These are phyloP conservation scores for Penicillium sp. DNA, from an alignment of 2,329 filamentous ascomycete species.

Conservation along the genomic window DNA sequence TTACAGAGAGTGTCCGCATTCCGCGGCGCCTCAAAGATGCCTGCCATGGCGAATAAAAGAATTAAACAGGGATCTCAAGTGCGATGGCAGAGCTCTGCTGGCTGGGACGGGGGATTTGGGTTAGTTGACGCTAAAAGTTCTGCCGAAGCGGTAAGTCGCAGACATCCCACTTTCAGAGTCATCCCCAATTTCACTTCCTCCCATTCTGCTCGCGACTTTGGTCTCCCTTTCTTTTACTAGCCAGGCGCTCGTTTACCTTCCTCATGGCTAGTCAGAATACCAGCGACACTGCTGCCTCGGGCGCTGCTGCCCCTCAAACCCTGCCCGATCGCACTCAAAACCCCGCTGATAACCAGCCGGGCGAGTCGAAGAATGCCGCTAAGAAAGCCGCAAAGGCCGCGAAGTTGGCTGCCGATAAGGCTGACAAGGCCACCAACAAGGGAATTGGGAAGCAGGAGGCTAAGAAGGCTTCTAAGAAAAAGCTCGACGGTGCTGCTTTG, in stretches of 20 bases:
- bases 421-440: slow-evolving; percentile 34
- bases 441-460: slow-evolving; percentile 44
- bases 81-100: slow-evolving; percentile 32
- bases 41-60: slow-evolving; percentile 64
- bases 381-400: slow-evolving; percentile 52
- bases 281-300: slow-evolving; percentile 27
- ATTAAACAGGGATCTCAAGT: slow-evolving; percentile 22
- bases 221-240: slow-evolving; percentile 18
- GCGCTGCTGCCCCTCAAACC: slow-evolving; percentile 30
- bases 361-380: slow-evolving; percentile 40
- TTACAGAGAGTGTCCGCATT: slow-evolving; percentile 86
- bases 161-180: slow-evolving; percentile 41
- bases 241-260: slow-evolving; percentile 18
- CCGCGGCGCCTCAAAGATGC: slow-evolving; percentile 91
- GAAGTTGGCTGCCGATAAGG: slow-evolving; percentile 45
- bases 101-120: slow-evolving; percentile 26
- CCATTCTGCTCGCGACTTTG: slow-evolving; percentile 11
- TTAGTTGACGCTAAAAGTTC: slow-evolving; percentile 39
- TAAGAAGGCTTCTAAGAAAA: slow-evolving; percentile 51
- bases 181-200: slow-evolving; percentile 22
- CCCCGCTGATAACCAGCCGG: slow-evolving; percentile 38
- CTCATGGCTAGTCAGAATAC: slow-evolving; percentile 36
- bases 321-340: slow-evolving; percentile 41
- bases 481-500: slow-evolving; percentile 61
- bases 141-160: slow-evolving; percentile 43